Evolutionary conservation across 192 early-diverging fungal genomes (phyloP), one percentile per base, ranked within the genome.

Genomic region (Coemansia reversa): DNA sequence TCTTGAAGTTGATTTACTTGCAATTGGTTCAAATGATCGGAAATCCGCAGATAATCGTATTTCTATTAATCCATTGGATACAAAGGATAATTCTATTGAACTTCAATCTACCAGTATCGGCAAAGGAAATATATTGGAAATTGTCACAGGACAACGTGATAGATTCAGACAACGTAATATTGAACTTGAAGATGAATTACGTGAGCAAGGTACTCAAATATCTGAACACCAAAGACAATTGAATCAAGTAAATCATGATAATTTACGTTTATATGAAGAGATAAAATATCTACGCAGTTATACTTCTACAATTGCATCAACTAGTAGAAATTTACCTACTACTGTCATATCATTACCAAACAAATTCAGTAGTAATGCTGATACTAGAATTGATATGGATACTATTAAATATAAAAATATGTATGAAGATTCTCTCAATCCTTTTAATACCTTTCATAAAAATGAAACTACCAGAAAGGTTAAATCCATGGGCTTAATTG

Each of bases 401-500:
- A 63, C 55, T 11, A 84, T 84, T 58, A 89, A 89, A 52, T 94
- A 95, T 82, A 72, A 84, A 19, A 76, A 82, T 24, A 74, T 93
- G 57, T 98, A 98, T 61, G 95, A 98, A 72, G 90, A 89, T 33
- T 87, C 81, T 45, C 84, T 94, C 73, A 93, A 98, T 69, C 95
- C 94, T 9, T 98, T 97, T 70, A 84, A 85, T 19, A 87, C 86
- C 14, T 97, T 97, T 79, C 86, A 89, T 60, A 75, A 87, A 14
- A 75, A 87, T 64, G 93, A 97, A 60, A 83, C 90, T 14, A 72
- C 74, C 16, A 83, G 90, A 16, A 78, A 91, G 5, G 87, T 89
- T 39, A 77, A 88, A 51, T 82, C 86, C 5, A 82, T 95, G 83
- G 92, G 91, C 48, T 83, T 92, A 11, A 79, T 88, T 4, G 94